Evolutionary conservation across 1,284 basidiomycete genomes (phyloP).

Genomic region (Heterobasidion annosum): DNA sequence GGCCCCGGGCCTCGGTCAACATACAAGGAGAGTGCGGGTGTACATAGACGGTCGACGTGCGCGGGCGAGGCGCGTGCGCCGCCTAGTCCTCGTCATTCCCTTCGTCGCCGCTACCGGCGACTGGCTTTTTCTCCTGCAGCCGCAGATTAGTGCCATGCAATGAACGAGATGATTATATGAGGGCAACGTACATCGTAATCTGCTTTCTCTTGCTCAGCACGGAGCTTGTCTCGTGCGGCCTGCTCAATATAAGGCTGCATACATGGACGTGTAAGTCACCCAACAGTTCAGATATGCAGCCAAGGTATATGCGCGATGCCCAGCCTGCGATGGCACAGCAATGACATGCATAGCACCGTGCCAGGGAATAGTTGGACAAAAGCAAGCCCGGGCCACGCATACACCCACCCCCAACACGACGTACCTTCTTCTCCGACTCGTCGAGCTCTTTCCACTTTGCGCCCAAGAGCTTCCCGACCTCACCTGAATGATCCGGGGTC

Average conservation of each 20-base stretch:
- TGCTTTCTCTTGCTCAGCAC: conserved; percentile 77
- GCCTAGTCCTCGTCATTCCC: conserved; percentile 45
- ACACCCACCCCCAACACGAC: not conserved
- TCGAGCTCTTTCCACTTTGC: conserved; percentile 67
- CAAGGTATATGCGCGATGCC: not conserved
- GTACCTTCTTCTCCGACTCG: conserved; percentile 68
- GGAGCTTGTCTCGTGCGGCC: conserved; percentile 79
- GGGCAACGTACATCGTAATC: conserved; percentile 53
- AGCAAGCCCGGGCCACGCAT: conserved; percentile 7
- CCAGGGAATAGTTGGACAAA: not conserved
- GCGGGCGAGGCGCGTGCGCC: not conserved
- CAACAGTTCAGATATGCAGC: not conserved
- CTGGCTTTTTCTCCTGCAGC: conserved; percentile 31
- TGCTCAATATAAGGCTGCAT: conserved; percentile 87
- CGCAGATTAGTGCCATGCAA: not conserved
- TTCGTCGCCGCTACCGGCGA: conserved; percentile 45
- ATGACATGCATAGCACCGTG: conserved; percentile 1
- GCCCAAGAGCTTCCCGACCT: conserved; percentile 64
- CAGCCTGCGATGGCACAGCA: not conserved
- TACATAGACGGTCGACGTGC: not conserved
- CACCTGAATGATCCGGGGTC: conserved; percentile 25
- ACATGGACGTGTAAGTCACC: not conserved
- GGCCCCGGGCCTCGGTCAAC: not conserved
- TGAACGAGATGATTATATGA: not conserved
- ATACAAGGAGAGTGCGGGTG: not conserved